A percentile compares a stretch with the other conserved stretches of the same genome.
Evolutionary conservation across 1,284 basidiomycete species (phyloP).

Genomic region (Gomphus bonarii): DNA sequence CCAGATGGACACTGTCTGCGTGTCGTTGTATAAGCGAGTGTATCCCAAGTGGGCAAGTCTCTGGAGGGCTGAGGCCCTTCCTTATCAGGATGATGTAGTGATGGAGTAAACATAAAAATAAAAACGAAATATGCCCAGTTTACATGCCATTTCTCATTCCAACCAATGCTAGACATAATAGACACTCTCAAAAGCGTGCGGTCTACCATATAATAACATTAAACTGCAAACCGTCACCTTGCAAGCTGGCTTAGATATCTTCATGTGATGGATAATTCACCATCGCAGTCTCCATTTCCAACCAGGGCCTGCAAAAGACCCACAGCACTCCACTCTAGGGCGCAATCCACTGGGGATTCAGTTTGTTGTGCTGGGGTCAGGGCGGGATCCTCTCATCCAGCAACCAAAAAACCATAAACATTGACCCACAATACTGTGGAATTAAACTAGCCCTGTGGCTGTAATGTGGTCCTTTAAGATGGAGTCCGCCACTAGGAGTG

Average conservation of each 20-base stretch:
- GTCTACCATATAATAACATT: neutral
- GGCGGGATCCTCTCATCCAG: neutral
- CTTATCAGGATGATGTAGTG: neutral
- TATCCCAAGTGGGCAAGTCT: constrained; percentile 74
- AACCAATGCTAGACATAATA: constrained; percentile 3
- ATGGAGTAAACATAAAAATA: constrained; percentile 10
- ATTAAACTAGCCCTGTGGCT: constrained; percentile 9
- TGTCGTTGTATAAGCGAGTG: constrained; percentile 86
- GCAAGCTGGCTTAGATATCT: neutral
- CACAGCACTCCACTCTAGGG: neutral
- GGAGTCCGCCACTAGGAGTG: constrained; percentile 9
- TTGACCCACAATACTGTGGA: neutral
- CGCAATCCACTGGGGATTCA: neutral
- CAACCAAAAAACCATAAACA: neutral
- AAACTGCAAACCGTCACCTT: neutral
- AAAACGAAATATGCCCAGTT: neutral
- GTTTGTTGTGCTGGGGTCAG: neutral
- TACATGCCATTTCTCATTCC: neutral
- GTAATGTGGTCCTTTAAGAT: constrained; percentile 12
- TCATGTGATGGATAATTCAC: neutral
- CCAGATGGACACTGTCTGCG: constrained; percentile 94
- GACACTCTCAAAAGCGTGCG: neutral
- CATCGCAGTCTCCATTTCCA: neutral
- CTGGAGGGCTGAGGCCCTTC: constrained; percentile 26
- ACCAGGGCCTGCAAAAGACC: neutral